These are phyloP conservation scores for Abrus pulchellus DNA, from an alignment of 306 rosid species.

Conservation along the genomic window DNA sequence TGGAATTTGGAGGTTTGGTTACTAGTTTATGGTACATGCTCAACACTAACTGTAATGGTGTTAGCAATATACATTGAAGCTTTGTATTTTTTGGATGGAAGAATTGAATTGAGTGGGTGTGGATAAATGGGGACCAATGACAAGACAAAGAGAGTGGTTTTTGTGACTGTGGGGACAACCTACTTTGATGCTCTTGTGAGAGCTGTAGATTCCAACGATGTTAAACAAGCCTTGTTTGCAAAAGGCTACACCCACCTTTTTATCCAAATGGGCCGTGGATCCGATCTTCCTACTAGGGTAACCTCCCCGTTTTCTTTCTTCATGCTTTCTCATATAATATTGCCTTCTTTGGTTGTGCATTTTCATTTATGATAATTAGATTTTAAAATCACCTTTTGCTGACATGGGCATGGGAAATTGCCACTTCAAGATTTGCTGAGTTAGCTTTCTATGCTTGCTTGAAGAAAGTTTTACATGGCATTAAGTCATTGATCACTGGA, in stretches of 20 bases:
- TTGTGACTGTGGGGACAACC: slow-evolving; percentile 90
- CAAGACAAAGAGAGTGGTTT: slow-evolving; percentile 58
- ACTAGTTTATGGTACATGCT: too few species aligned
- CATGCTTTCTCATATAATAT: not conserved
- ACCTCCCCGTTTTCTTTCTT: not conserved
- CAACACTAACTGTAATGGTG: too few species aligned
- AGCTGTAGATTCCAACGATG: slow-evolving; percentile 60
- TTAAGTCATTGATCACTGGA: not conserved
- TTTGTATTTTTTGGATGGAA: too few species aligned
- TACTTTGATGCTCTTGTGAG: slow-evolving; percentile 80
- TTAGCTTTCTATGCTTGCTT: not conserved
- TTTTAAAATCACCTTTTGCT: not conserved
- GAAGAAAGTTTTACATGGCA: not conserved
- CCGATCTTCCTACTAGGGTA: slow-evolving; percentile 77
- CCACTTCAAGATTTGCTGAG: not conserved
- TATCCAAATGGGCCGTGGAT: slow-evolving; percentile 87
- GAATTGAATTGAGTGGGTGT: not conserved
- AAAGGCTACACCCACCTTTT: slow-evolving; percentile 83
- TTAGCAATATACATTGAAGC: not conserved
- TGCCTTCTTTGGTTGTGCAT: not conserved
- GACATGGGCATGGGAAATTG: not conserved
- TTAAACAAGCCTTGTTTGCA: slow-evolving; percentile 60
- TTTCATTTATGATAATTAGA: not conserved
- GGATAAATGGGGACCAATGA: slow-evolving; percentile 56
- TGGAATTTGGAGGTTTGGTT: too few species aligned